Conservation (phyloP, 2,329 filamentous ascomycete species). For the Stemphylium lycopersici region DNA sequence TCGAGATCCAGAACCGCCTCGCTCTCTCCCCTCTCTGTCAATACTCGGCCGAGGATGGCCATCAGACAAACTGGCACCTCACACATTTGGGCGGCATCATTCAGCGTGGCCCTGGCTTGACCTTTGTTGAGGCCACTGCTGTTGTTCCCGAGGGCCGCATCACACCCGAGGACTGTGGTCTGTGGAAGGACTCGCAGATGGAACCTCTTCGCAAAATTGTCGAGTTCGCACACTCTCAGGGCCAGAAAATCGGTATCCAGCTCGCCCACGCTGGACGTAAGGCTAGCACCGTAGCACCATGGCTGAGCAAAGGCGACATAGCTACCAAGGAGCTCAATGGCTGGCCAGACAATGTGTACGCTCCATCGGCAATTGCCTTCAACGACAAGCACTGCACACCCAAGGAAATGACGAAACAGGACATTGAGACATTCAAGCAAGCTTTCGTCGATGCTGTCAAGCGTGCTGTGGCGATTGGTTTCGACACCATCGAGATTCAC, state of each 20-base stretch:
- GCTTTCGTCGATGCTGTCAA: conserved; percentile 69
- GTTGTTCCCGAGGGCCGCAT: conserved; percentile 81
- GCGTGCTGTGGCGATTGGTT: conserved; percentile 62
- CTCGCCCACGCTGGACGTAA: conserved; percentile 78
- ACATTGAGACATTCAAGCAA: conserved; percentile 70
- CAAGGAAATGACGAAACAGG: conserved; percentile 69
- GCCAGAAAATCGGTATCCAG: conserved; percentile 78
- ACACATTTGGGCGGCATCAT: conserved; percentile 82
- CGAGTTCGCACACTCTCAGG: conserved; percentile 81
- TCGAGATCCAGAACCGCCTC: conserved; percentile 72
- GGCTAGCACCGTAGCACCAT: conserved; percentile 65
- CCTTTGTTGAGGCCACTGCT: conserved; percentile 78
- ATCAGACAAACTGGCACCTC: conserved; percentile 80
- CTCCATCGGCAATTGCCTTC: conserved; percentile 66
- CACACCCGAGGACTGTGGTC: conserved; percentile 76
- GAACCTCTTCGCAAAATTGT: conserved; percentile 71
- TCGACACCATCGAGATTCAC: conserved; percentile 82
- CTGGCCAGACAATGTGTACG: conserved; percentile 61
- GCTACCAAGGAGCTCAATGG: conserved; percentile 63
- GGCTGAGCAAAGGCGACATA: conserved; percentile 63
- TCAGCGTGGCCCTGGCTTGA: conserved; percentile 73
- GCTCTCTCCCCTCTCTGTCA: conserved; percentile 62
- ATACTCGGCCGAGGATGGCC: conserved; percentile 71
- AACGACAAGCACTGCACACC: conserved; percentile 66
- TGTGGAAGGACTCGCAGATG: conserved; percentile 87